These are phyloP conservation scores for Quillaja saponaria DNA, from an alignment of 306 rosid species.

Conservation along the genomic window DNA sequence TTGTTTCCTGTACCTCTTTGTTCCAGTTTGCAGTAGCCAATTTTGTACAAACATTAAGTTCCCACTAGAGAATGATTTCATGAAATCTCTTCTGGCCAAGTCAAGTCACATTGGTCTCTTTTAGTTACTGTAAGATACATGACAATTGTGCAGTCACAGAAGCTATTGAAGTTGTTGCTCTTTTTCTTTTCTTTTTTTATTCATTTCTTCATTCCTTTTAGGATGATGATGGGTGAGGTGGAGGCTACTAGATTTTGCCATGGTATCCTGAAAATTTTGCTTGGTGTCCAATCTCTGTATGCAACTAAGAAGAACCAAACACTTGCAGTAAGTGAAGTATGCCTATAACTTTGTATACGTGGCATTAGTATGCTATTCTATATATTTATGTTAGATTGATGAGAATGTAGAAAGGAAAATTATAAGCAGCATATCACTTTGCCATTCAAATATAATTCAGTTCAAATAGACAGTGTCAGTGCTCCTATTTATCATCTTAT, in stretches of 20 bases:
- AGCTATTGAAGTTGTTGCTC: not conserved
- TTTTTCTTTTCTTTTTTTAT: constrained; percentile 8
- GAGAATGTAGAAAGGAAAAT: no score
- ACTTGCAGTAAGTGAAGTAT: constrained; percentile 64
- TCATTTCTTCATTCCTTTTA: constrained; percentile 33
- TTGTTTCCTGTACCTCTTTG: constrained; percentile 33
- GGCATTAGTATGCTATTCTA: no score
- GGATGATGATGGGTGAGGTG: constrained; percentile 63
- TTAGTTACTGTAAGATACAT: not conserved
- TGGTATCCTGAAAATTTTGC: constrained; percentile 96
- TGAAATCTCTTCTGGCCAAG: constrained; percentile 74
- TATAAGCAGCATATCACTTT: no score
- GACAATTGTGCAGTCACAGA: constrained; percentile 1
- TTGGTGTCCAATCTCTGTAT: constrained; percentile 92
- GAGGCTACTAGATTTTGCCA: constrained; percentile 78
- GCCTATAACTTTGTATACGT: no score
- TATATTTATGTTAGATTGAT: no score
- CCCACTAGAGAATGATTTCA: constrained; percentile 78
- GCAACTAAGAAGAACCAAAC: constrained; percentile 97
- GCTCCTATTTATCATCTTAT: no score
- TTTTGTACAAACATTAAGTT: constrained; percentile 68
- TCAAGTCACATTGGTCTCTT: constrained; percentile 31
- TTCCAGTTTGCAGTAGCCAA: constrained; percentile 66
- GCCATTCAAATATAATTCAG: no score
- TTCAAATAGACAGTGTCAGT: no score